These are phyloP conservation scores for Dendrobium officinale DNA, from an alignment of 106 monocot species.

Conservation along the genomic window DNA sequence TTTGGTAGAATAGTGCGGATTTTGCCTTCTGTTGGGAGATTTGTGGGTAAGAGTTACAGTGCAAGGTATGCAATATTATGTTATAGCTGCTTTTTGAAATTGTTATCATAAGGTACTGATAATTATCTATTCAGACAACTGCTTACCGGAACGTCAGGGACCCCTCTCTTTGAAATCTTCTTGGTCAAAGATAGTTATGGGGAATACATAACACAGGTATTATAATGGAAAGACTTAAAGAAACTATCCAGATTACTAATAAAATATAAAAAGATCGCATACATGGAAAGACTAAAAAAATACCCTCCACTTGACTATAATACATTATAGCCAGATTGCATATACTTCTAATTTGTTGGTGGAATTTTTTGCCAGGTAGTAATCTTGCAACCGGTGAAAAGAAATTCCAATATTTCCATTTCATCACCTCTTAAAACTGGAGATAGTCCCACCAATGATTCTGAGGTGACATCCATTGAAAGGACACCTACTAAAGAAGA, in stretches of 20 bases:
- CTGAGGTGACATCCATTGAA: constrained; percentile 26
- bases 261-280: neutral
- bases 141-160: constrained; percentile 65
- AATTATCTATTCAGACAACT: constrained; percentile 59
- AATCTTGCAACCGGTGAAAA: constrained; percentile 53
- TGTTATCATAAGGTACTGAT: constrained; percentile 11
- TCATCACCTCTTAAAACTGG: constrained; percentile 15
- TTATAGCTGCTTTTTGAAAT: neutral
- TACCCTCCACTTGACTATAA: too few species aligned
- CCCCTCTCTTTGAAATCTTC: constrained; percentile 88
- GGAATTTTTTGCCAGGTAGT: constrained; percentile 55
- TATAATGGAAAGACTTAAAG: neutral
- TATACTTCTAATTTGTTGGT: neutral
- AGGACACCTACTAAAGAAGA: constrained; percentile 10
- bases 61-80: constrained; percentile 52
- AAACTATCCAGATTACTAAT: neutral
- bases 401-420: constrained; percentile 31
- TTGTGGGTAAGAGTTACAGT: constrained; percentile 71
- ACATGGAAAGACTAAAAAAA: neutral
- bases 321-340: neutral
- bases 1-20: constrained; percentile 79
- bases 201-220: constrained; percentile 62
- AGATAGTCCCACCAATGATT: constrained; percentile 18
- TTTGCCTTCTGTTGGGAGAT: constrained; percentile 67
- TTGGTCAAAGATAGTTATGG: constrained; percentile 68